Conservation (phyloP, 2,329 filamentous ascomycete genomes). For the Cladosporium phlei region DNA sequence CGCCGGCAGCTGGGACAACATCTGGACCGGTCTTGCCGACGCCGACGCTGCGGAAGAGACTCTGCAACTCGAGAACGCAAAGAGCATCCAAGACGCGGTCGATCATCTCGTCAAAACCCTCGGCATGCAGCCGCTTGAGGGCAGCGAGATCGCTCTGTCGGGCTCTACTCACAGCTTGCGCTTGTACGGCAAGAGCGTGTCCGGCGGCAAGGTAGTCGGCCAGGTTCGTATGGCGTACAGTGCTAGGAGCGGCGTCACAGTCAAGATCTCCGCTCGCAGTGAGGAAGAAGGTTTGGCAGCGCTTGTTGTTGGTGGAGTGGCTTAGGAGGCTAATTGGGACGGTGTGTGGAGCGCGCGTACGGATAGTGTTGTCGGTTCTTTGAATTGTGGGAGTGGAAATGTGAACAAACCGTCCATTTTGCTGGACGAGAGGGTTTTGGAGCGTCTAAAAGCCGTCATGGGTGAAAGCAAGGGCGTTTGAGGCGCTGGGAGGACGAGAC, state of each 20-base stretch:
- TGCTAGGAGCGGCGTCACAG: constrained; percentile 86
- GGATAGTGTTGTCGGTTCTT: constrained; percentile 1
- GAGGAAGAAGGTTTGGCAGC: constrained; percentile 89
- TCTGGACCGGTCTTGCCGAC: constrained; percentile 77
- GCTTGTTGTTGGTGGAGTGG: constrained; percentile 77
- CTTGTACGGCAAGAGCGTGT: constrained; percentile 90
- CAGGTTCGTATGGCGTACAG: constrained; percentile 91
- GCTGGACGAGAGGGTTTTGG: not conserved
- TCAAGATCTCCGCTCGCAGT: constrained; percentile 86
- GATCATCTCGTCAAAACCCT: constrained; percentile 82
- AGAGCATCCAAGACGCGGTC: constrained; percentile 93
- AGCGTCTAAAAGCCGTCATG: constrained; percentile 5
- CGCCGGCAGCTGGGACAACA: constrained; percentile 88
- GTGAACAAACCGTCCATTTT: no score
- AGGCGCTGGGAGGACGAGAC: not conserved
- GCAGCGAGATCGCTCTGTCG: constrained; percentile 83
- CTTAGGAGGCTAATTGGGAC: constrained; percentile 48
- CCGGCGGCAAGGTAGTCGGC: constrained; percentile 81
- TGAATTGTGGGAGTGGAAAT: no score
- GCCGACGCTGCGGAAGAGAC: constrained; percentile 89
- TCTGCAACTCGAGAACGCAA: constrained; percentile 77
- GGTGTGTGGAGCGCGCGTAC: not conserved
- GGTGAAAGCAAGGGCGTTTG: constrained; percentile 11
- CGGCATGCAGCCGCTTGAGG: constrained; percentile 88
- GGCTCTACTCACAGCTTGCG: constrained; percentile 91